These are phyloP conservation scores for Simmondsia chinensis DNA, from an alignment of 148 eudicot species.

Conservation along the genomic window DNA sequence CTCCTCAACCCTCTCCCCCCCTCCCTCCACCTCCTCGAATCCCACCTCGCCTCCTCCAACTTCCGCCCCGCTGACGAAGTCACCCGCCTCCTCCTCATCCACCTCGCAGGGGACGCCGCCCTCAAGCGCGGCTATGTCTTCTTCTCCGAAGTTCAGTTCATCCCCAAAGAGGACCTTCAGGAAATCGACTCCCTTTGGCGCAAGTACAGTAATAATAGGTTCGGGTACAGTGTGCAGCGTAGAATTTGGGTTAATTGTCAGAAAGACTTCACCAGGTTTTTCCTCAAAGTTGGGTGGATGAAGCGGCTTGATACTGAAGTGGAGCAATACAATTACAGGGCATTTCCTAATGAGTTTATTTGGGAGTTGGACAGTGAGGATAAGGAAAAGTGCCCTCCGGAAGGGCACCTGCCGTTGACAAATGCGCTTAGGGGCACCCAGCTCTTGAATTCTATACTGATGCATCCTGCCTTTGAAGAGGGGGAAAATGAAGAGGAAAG, in stretches of 20 bases:
- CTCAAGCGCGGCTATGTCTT: slow-evolving; percentile 69
- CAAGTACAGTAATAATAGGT: slow-evolving; percentile 31
- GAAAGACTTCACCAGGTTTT: slow-evolving; percentile 56
- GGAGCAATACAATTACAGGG: slow-evolving; percentile 71
- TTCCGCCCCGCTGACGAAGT: slow-evolving; percentile 84
- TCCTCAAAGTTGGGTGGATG: slow-evolving; percentile 88
- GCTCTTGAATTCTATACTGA: slow-evolving; percentile 43
- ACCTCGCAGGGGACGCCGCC: slow-evolving; percentile 69
- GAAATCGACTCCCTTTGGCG: slow-evolving; percentile 64
- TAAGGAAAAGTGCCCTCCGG: slow-evolving; percentile 37
- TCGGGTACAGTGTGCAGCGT: slow-evolving; percentile 80
- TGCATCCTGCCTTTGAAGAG: slow-evolving; percentile 70
- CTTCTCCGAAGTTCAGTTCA: slow-evolving; percentile 90
- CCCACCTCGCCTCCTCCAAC: slow-evolving; percentile 32
- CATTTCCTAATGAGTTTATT: slow-evolving; percentile 70
- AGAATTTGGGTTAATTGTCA: slow-evolving; percentile 45
- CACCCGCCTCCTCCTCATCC: slow-evolving; percentile 81
- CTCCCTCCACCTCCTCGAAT: slow-evolving; percentile 48
- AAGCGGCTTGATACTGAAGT: slow-evolving; percentile 78
- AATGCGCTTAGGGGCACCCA: slow-evolving; percentile 93
- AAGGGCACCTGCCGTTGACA: slow-evolving; percentile 84
- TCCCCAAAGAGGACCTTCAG: slow-evolving; percentile 33
- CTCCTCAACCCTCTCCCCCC: too few species aligned
- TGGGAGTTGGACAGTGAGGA: slow-evolving; percentile 42
- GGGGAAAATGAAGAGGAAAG: slow-evolving; percentile 24